phyloP scores from a whole-genome alignment of 148 eudicot genomes.

The Bassia scoparia region DNA sequence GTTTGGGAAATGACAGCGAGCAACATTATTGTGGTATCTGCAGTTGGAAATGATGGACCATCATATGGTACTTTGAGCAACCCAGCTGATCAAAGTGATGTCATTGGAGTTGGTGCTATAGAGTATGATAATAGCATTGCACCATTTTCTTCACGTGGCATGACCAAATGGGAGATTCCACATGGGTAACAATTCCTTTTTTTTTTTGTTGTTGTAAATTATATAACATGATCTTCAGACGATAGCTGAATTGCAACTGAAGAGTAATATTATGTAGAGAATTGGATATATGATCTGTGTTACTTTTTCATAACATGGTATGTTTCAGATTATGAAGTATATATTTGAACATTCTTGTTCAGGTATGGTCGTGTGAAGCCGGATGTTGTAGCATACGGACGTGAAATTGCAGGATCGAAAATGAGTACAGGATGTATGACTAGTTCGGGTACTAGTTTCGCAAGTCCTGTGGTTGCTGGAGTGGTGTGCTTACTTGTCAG shows the following conservation, averaged over 20 bases:
- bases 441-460: slow-evolving; percentile 96
- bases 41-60: slow-evolving; percentile 98
- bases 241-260: background rate
- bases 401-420: slow-evolving; percentile 95
- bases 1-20: slow-evolving; percentile 98
- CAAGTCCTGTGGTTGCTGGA: slow-evolving; percentile 99
- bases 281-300: background rate
- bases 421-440: slow-evolving; percentile 97
- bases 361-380: slow-evolving; percentile 99
- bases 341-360: slow-evolving; percentile 20
- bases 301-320: background rate
- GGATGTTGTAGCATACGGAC: slow-evolving; percentile 96
- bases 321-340: background rate
- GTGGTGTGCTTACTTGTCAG: slow-evolving; percentile 94
- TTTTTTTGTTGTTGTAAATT: background rate
- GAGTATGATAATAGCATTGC: slow-evolving; percentile 96
- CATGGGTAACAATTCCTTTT: slow-evolving; percentile 66
- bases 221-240: background rate
- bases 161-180: slow-evolving; percentile 99
- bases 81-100: slow-evolving; percentile 99
- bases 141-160: slow-evolving; percentile 98
- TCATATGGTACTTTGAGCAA: slow-evolving; percentile 95
- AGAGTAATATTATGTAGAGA: background rate
- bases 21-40: slow-evolving; percentile 96
- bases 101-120: slow-evolving; percentile 98